A percentile compares a stretch with the other conserved stretches of the same genome.
Evolutionary conservation across 2,329 filamentous ascomycete genomes (phyloP).

Genomic region (Penicillium brevicompactum): DNA sequence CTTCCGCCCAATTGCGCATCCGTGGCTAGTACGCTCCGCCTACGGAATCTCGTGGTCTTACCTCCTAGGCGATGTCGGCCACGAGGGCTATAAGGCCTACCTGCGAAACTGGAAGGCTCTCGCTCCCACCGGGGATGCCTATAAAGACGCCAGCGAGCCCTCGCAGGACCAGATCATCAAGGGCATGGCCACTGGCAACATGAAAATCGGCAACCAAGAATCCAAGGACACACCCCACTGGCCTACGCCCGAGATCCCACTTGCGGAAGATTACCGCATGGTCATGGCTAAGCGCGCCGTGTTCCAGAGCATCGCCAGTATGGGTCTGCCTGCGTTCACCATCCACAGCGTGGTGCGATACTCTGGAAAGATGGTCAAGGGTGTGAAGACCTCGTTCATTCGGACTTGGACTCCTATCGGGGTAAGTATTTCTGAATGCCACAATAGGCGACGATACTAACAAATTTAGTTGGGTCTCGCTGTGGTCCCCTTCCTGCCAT

Average conservation of each 20-base stretch:
- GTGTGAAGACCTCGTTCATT: constrained; percentile 72
- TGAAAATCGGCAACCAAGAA: constrained; percentile 20
- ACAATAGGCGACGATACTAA: constrained; percentile 16
- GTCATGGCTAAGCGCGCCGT: constrained; percentile 89
- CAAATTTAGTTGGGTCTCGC: constrained; percentile 60
- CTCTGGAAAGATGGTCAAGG: constrained; percentile 81
- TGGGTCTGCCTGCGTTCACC: constrained; percentile 91
- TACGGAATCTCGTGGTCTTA: constrained; percentile 95
- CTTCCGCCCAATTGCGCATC: constrained; percentile 90
- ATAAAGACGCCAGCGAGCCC: constrained; percentile 41
- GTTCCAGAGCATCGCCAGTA: constrained; percentile 87
- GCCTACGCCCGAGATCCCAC: constrained; percentile 57
- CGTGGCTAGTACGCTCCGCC: constrained; percentile 74
- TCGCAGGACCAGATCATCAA: constrained; percentile 32
- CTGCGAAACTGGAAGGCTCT: constrained; percentile 77
- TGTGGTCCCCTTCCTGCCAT: constrained; percentile 80
- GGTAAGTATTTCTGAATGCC: constrained; percentile 55
- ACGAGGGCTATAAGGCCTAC: constrained; percentile 96
- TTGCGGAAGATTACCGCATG: constrained; percentile 85
- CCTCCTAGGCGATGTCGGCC: constrained; percentile 81
- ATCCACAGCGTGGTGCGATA: constrained; percentile 93
- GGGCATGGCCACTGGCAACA: constrained; percentile 41
- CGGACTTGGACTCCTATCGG: constrained; percentile 91
- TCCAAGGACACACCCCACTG: constrained; percentile 35
- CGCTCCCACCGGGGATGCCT: constrained; percentile 64